Percentiles rank a stretch among this genome's conserved stretches.
phyloP scores from a whole-genome alignment of 495 filamentous ascomycete species.

The Durotheca rogersii region DNA sequence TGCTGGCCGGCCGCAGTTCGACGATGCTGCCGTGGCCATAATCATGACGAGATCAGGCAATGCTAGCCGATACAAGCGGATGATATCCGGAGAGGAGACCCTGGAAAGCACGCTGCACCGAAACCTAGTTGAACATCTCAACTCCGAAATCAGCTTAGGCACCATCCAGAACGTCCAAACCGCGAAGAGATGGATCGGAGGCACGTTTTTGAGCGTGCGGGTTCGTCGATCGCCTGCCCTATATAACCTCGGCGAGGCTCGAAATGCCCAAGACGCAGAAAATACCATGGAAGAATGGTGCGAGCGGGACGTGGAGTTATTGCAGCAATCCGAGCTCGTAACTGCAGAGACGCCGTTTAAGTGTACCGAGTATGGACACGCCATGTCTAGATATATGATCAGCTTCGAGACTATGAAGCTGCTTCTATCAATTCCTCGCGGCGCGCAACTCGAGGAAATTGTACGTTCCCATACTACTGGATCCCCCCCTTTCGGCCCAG shows the following conservation, averaged over 20 bases:
- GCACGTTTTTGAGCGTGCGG: slow-evolving; percentile 86
- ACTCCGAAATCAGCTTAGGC: slow-evolving; percentile 87
- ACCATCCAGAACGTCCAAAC: slow-evolving; percentile 70
- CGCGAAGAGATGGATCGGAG: slow-evolving; percentile 78
- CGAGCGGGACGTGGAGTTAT: slow-evolving; percentile 69
- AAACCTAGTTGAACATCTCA: slow-evolving; percentile 88
- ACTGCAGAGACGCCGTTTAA: slow-evolving; percentile 50
- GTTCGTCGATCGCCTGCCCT: slow-evolving; percentile 75
- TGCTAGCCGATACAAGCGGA: slow-evolving; percentile 70
- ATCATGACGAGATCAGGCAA: slow-evolving; percentile 78
- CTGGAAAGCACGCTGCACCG: slow-evolving; percentile 87
- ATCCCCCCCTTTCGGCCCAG: not conserved
- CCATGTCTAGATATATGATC: slow-evolving; percentile 93
- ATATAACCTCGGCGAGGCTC: slow-evolving; percentile 60
- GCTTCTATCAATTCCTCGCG: slow-evolving; percentile 62
- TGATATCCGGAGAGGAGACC: slow-evolving; percentile 78
- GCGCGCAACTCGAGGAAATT: slow-evolving; percentile 66
- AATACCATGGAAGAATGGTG: slow-evolving; percentile 77
- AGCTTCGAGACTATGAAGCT: slow-evolving; percentile 87
- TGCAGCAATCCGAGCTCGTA: slow-evolving; percentile 65
- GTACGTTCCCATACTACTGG: slow-evolving; percentile 54
- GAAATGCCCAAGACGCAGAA: slow-evolving; percentile 57
- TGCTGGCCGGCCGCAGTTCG: slow-evolving; percentile 91
- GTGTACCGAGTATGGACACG: slow-evolving; percentile 77
- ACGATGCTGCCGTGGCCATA: slow-evolving; percentile 77